Conservation (phyloP, 257 asterid genomes). For the Nicotiana noctiflora region DNA sequence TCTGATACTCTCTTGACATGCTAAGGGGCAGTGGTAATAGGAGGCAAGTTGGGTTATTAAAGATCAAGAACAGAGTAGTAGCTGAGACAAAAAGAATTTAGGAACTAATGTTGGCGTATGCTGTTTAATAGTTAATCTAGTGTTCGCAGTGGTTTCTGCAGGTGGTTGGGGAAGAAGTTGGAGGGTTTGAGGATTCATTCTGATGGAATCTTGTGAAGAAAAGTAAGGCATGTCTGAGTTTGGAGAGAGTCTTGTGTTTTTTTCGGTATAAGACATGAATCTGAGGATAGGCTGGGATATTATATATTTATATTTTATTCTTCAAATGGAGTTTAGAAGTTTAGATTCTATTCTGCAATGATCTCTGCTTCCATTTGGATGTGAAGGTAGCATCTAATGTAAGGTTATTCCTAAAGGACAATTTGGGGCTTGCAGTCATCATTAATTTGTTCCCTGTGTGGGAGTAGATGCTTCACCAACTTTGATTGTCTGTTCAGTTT, state of each 20-base stretch:
- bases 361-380: neutral
- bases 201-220: neutral
- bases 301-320: neutral
- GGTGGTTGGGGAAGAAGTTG: neutral
- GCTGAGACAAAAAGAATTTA: neutral
- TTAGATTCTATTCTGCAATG: neutral
- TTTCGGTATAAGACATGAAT: neutral
- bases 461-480: neutral
- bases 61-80: neutral
- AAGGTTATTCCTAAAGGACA: neutral
- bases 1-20: neutral
- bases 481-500: neutral
- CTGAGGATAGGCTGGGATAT: neutral
- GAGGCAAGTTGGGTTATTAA: neutral
- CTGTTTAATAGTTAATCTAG: conserved; percentile 1
- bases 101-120: neutral
- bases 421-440: neutral
- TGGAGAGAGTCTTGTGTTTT: neutral
- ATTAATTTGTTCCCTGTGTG: neutral
- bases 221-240: neutral
- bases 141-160: neutral
- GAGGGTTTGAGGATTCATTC: neutral
- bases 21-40: neutral
- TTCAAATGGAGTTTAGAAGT: neutral
- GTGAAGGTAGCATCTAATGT: neutral